A percentile compares a stretch with the other conserved stretches of the same genome.
Conservation (phyloP, 2,329 filamentous ascomycete genomes). For the Passalora sequoiae region DNA sequence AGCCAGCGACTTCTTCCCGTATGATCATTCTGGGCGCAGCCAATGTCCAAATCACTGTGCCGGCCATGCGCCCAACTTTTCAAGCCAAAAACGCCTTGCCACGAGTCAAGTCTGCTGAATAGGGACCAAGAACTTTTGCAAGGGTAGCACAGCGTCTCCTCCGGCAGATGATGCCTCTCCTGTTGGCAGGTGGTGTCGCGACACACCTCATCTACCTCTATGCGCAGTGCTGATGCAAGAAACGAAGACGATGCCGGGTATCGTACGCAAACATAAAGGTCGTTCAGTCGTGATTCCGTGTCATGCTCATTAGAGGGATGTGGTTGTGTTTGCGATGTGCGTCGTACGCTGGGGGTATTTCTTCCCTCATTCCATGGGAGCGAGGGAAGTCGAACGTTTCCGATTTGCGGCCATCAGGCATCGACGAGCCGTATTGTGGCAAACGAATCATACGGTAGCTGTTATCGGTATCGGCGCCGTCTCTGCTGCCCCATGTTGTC, state of each 20-base stretch:
- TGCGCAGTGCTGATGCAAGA: slow-evolving; percentile 27
- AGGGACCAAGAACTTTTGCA: slow-evolving; percentile 18
- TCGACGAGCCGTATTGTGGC: slow-evolving; percentile 31
- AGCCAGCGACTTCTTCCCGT: neutral
- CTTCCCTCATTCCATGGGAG: slow-evolving; percentile 14
- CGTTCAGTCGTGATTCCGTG: slow-evolving; percentile 28
- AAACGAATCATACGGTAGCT: slow-evolving; percentile 57
- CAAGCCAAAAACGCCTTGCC: slow-evolving; percentile 7
- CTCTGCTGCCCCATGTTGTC: slow-evolving; percentile 94
- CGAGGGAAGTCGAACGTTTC: slow-evolving; percentile 29
- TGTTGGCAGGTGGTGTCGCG: slow-evolving; percentile 12
- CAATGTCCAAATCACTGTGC: slow-evolving; percentile 8
- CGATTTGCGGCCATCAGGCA: slow-evolving; percentile 30
- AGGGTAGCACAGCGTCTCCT: slow-evolving; percentile 15
- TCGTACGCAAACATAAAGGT: slow-evolving; percentile 23
- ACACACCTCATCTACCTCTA: slow-evolving; percentile 28
- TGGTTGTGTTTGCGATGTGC: slow-evolving; percentile 18
- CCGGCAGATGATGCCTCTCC: slow-evolving; percentile 21
- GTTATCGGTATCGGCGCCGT: slow-evolving; percentile 83
- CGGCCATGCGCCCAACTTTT: slow-evolving; percentile 15
- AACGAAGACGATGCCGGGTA: slow-evolving; percentile 28
- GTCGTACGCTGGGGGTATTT: slow-evolving; percentile 31
- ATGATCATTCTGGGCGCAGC: slow-evolving; percentile 6
- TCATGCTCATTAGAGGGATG: slow-evolving; percentile 13
- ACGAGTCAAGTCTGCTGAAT: slow-evolving; percentile 5